Percentiles rank a stretch among this genome's conserved stretches.
phyloP scores from a whole-genome alignment of 2,329 filamentous ascomycete genomes.

The Trichoderma sp. region DNA sequence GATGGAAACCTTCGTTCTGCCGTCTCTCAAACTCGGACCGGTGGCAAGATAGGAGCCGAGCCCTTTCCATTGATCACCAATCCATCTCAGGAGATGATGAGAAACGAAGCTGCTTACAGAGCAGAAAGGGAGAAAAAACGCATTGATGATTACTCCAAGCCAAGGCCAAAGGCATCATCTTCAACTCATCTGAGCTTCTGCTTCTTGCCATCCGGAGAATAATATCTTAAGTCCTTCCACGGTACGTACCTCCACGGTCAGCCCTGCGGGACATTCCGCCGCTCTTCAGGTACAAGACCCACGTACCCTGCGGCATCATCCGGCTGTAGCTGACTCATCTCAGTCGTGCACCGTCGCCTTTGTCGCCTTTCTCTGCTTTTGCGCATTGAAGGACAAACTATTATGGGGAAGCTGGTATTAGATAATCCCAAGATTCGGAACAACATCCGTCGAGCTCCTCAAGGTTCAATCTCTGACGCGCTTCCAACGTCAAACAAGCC shows the following conservation, averaged over 20 bases:
- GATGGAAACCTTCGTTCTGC: neutral
- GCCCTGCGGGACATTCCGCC: neutral
- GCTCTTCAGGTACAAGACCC: neutral
- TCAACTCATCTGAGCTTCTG: neutral
- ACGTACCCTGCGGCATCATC: constrained; percentile 2
- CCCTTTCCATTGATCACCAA: neutral
- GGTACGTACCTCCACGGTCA: neutral
- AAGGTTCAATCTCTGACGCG: neutral
- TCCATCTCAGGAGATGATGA: neutral
- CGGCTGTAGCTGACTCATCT: neutral
- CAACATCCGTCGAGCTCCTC: neutral
- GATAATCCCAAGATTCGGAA: neutral
- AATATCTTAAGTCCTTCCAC: constrained; percentile 1
- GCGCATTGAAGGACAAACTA: neutral
- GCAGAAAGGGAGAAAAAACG: neutral
- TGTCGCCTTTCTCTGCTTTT: neutral
- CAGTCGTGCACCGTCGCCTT: neutral
- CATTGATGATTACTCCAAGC: neutral
- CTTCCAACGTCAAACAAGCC: neutral
- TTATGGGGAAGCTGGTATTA: neutral
- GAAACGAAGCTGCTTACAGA: neutral
- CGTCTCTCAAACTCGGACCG: neutral
- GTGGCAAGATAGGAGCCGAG: neutral
- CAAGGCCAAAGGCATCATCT: neutral
- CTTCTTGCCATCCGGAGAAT: neutral